These are phyloP conservation scores for Ganoderma multipileum DNA, from an alignment of 1,284 basidiomycete genomes.

Conservation along the genomic window DNA sequence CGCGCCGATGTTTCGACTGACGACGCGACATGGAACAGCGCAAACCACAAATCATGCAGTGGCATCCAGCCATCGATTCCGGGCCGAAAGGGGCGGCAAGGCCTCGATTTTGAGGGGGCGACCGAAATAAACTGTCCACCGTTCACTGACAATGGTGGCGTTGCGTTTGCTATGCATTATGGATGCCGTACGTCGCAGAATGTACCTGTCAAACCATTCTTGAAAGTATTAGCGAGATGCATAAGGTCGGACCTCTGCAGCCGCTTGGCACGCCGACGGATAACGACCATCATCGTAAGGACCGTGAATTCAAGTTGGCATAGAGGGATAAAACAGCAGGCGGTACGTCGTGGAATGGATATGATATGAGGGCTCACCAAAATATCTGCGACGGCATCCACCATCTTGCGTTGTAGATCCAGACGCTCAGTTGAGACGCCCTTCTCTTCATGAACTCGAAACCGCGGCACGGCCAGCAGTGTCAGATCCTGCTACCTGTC, in stretches of 20 bases:
- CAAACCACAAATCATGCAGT: not conserved
- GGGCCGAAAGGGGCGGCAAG: not conserved
- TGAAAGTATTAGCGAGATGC: not conserved
- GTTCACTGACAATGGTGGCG: not conserved
- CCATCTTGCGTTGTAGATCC: not conserved
- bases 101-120: not conserved
- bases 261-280: not conserved
- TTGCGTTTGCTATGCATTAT: not conserved
- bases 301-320: not conserved
- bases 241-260: not conserved
- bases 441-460: no score
- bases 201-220: not conserved
- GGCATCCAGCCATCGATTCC: not conserved
- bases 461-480: no score
- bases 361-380: not conserved
- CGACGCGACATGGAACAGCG: not conserved
- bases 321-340: not conserved
- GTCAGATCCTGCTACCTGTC: no score
- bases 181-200: not conserved
- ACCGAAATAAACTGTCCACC: not conserved
- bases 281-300: not conserved
- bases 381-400: not conserved
- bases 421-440: no score
- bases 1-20: not conserved
- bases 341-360: not conserved